Evolutionary conservation across 805 yeast genomes (phyloP).

Genomic region (Lipomyces sp.): DNA sequence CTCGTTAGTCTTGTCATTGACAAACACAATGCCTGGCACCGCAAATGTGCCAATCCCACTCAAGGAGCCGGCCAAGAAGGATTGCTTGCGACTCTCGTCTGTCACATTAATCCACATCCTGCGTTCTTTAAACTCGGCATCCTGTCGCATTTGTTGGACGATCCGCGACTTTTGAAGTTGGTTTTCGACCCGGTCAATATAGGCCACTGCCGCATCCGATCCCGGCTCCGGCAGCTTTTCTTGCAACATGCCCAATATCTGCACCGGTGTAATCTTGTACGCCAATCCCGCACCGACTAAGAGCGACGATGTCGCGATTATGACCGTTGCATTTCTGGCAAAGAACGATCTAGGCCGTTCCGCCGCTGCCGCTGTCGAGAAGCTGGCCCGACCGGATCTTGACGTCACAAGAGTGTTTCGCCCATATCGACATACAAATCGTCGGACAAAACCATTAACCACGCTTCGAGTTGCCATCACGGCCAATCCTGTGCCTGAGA

Average conservation of each 20-base stretch:
- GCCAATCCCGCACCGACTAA: constrained; percentile 28
- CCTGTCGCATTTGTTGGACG: constrained; percentile 38
- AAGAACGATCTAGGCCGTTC: constrained; percentile 4
- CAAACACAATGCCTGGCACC: constrained; percentile 74
- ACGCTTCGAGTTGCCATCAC: no score
- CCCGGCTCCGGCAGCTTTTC: constrained; percentile 27
- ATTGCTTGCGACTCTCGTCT: constrained; percentile 28
- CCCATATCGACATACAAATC: no score
- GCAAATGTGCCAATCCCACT: constrained; percentile 70
- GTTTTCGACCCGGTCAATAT: constrained; percentile 13
- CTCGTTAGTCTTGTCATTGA: constrained; percentile 55
- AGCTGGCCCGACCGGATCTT: neutral
- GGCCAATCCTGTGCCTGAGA: no score
- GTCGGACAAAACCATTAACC: no score
- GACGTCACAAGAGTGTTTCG: no score
- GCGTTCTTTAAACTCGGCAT: constrained; percentile 37
- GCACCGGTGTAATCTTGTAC: constrained; percentile 23
- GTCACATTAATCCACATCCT: constrained; percentile 41
- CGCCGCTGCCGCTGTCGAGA: constrained; percentile 6
- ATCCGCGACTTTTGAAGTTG: constrained; percentile 36
- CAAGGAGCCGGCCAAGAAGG: constrained; percentile 63
- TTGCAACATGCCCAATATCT: constrained; percentile 13
- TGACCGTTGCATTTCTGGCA: constrained; percentile 14
- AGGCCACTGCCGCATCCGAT: constrained; percentile 19
- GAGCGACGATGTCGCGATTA: constrained; percentile 19